Base-by-base conservation (phyloP, 257 asterid species). In the Solanum lycopersicoides region DNA sequence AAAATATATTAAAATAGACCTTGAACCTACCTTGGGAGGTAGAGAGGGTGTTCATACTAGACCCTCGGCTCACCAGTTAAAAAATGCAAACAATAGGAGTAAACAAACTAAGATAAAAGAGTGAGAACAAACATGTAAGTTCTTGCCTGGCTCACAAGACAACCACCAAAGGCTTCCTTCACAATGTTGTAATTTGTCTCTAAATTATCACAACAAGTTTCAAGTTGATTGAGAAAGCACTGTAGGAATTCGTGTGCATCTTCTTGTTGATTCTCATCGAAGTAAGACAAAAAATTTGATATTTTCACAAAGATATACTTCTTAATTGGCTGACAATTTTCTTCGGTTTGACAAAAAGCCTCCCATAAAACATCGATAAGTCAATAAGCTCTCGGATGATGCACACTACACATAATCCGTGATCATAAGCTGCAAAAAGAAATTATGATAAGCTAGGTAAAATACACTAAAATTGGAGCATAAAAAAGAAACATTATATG, bases 211-310 rank as follows among this genome's bases (percentile, higher is more conserved):
- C 86, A 84, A 32, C 90, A 92, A 32, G 84, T 89, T 86, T 94
- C 98, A 74, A 97, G 98, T 88, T 89, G 92, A 89, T 95, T 96
- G 92, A 96, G 66, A 89, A 94, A 94, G 76, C 97, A 96, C 85
- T 95, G 96, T n/a, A 96, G 93, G 88, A 95, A 96, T 76, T 96
- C 98, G 86, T 95, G 97, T 83, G 98, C 98, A 90, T 96, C 99
- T 89, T 95, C 98, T 87, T 95, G 98, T 91, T 92, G 96, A 73
- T n/a, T 93, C 66, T 91, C 91, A 75, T 76, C 85, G 84, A 96
- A 96, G 85, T 89, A 47, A 37, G 98, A 93, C 3, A 95, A 96
- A 86, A 96, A 91, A 85, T 95, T 98, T 96, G 89, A 83, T 23
- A 88, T 91, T 90, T 91, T 84, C 30, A 41, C 93, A 93, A 3